Conservation (phyloP, 768 basidiomycete genomes). For the Pulveroboletus ravenelii region DNA sequence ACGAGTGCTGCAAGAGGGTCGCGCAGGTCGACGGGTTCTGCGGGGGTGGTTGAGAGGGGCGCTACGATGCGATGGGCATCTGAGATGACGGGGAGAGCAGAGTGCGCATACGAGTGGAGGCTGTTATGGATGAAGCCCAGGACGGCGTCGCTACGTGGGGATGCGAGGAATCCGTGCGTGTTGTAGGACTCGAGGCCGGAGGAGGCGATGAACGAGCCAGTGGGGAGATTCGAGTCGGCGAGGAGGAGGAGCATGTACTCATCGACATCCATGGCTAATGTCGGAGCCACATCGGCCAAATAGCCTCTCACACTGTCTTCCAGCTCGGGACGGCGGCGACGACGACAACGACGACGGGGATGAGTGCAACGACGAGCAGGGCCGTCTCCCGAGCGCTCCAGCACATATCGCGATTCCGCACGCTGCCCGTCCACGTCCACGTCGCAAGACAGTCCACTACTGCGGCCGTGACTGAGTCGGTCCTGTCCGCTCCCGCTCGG, state of each 20-base stretch:
- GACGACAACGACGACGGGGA: slow-evolving; percentile 1
- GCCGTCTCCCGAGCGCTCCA: neutral
- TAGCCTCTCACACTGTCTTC: too few relatives aligned
- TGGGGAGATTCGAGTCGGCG: slow-evolving; percentile 91
- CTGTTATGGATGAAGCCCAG: slow-evolving; percentile 66
- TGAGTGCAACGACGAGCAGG: slow-evolving; percentile 3
- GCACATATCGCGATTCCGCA: neutral
- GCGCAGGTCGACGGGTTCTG: slow-evolving; percentile 10
- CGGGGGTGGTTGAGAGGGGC: slow-evolving; percentile 7
- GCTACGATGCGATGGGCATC: slow-evolving; percentile 53
- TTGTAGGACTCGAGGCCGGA: slow-evolving; percentile 87
- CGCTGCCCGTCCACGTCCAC: neutral
- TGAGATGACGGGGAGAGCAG: slow-evolving; percentile 73
- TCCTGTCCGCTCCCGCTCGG: neutral
- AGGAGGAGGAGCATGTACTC: slow-evolving; percentile 72
- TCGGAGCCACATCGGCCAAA: neutral
- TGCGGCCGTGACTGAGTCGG: neutral
- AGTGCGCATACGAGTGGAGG: slow-evolving; percentile 71
- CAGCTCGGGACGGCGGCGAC: too few relatives aligned
- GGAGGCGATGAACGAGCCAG: slow-evolving; percentile 94
- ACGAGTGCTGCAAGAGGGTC: slow-evolving; percentile 41
- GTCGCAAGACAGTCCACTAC: slow-evolving; percentile 13
- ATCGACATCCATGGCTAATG: slow-evolving; percentile 21
- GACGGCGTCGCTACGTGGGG: slow-evolving; percentile 21
- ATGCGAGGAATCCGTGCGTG: slow-evolving; percentile 72